A percentile compares a stretch with the other conserved stretches of the same genome.
Conservation (phyloP, 495 filamentous ascomycete species). For the Durotheca rogersii region DNA sequence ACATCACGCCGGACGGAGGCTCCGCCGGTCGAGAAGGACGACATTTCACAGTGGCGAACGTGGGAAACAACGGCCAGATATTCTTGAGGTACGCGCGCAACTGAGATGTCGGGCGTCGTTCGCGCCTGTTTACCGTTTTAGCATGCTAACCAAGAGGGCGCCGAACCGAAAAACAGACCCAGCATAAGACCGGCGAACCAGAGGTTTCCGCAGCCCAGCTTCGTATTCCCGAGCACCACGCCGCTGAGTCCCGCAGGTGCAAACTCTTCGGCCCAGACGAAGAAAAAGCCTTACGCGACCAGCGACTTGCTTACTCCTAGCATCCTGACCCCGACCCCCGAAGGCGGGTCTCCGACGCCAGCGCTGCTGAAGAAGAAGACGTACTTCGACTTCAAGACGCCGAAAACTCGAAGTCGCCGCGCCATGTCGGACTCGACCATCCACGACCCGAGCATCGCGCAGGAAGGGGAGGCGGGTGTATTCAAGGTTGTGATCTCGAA, state of each 20-base stretch:
- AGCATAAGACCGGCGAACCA: constrained; percentile 58
- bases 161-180: constrained; percentile 47
- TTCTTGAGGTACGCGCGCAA: constrained; percentile 85
- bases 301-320: constrained; percentile 45
- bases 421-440: constrained; percentile 52
- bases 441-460: constrained; percentile 47
- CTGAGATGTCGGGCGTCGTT: too few relatives aligned
- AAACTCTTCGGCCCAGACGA: constrained; percentile 44
- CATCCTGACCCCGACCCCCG: constrained; percentile 43
- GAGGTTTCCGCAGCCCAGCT: constrained; percentile 59
- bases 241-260: constrained; percentile 58
- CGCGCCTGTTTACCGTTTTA: too few relatives aligned
- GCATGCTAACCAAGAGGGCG: constrained; percentile 3
- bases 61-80: constrained; percentile 90
- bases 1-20: constrained; percentile 51
- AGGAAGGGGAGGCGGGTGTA: constrained; percentile 61
- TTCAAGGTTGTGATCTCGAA: constrained; percentile 86
- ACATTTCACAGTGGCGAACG: constrained; percentile 91
- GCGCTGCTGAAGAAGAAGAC: constrained; percentile 34
- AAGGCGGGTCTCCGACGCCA: constrained; percentile 33
- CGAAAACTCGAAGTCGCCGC: constrained; percentile 43
- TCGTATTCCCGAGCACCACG: constrained; percentile 60
- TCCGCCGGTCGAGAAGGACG: constrained; percentile 62
- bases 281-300: constrained; percentile 35
- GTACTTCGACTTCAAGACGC: constrained; percentile 29